Base-by-base conservation (phyloP, 2,329 filamentous ascomycete species). In the Colletotrichum magnum region DNA sequence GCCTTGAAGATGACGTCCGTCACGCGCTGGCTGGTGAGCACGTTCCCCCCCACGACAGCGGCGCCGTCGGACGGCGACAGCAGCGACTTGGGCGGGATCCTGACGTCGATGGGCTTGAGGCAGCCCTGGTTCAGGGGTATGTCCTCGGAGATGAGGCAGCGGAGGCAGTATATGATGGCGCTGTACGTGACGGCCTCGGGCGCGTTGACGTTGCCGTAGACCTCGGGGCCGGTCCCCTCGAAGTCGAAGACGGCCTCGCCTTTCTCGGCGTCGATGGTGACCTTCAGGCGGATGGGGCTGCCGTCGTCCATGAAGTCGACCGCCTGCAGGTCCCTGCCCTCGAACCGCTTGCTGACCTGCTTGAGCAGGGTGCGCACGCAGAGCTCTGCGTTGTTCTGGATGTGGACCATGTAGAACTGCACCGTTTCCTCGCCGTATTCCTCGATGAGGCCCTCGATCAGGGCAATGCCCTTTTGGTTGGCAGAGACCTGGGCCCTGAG, bases 91-190 rank as follows among this genome's bases (percentile, higher is more conserved):
- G 89, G 87, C 0, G 93, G 92, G 24, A 95, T 94, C 68, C 87
- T 87, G 77, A 95, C 92, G 70, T 89, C 86, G 71, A 95, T 92
- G 0, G 93, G 93, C 68, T 89, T 90, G 26, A 95, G 81, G 70
- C 93, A 95, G 70, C 93, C 93, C 78, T 96, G 93, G 78, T 96
- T 96, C 4, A 96, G 83, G 0, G 93, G 93, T 7, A 96, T 95
- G 71, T 95, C 93, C 74, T 94, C 90, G 9, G 88, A 91, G 72
- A 96, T 94, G 64, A 96, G 85, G 74, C 91, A 93, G 28, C 93
- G 88, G 16, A 96, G 84, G 74, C 93, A 95, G 83, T 96, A 96
- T 72, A 96, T 95, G 73, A 95, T 95, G n/a, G 93, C 93, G 6
- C 89, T 92, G 80, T 93, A 94, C 0, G 93, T 95, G 56, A 96